These are phyloP conservation scores for Crucibulum laeve DNA, from an alignment of 768 basidiomycete species.

Conservation along the genomic window DNA sequence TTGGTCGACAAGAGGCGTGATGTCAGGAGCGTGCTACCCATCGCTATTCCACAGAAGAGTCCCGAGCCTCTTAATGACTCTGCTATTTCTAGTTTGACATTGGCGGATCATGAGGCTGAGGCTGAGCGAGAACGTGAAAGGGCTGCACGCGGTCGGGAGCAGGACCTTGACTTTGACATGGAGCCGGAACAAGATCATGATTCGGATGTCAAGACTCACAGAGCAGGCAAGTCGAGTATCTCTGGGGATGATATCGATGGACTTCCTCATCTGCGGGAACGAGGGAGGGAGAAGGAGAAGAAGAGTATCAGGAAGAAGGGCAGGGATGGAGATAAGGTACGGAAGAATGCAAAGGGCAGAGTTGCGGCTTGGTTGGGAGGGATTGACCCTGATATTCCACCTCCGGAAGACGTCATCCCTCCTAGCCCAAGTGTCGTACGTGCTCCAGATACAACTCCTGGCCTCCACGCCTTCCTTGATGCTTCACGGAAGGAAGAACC, in stretches of 20 bases:
- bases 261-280: not conserved
- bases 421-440: conserved; percentile 31
- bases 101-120: conserved; percentile 29
- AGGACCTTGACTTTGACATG: not conserved
- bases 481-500: no score
- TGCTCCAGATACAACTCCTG: not conserved
- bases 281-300: conserved; percentile 19
- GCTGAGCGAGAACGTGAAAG: conserved; percentile 14
- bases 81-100: conserved; percentile 51
- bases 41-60: conserved; percentile 27
- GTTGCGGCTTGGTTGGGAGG: conserved; percentile 77
- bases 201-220: conserved; percentile 37
- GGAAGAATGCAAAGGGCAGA: conserved; percentile 54
- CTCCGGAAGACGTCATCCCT: conserved; percentile 42
- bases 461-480: no score
- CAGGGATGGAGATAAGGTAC: conserved; percentile 21
- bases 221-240: conserved; percentile 24
- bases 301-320: conserved; percentile 13
- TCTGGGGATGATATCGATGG: conserved; percentile 19
- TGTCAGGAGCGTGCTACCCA: conserved; percentile 24
- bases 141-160: conserved; percentile 1
- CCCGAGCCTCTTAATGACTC: conserved; percentile 39
- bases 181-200: conserved; percentile 18
- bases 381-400: conserved; percentile 55
- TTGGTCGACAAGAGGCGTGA: conserved; percentile 23